Evolutionary conservation across 257 asterid species (phyloP).

Genomic region (Hygrophila difformis): DNA sequence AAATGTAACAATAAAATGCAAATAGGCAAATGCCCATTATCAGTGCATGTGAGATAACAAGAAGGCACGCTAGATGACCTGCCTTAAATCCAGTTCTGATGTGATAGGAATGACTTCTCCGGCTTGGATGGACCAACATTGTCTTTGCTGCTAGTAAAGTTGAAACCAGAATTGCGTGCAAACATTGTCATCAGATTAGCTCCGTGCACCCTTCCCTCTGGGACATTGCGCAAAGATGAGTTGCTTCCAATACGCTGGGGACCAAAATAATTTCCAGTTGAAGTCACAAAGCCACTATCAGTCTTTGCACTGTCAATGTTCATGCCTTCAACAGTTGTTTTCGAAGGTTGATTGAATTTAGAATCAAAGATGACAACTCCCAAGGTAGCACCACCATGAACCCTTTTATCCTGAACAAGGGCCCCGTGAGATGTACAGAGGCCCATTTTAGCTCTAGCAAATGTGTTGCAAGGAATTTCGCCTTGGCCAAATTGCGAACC

Average conservation of each 20-base stretch:
- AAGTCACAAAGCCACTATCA: conserved; percentile 16
- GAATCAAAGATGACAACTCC: conserved; percentile 29
- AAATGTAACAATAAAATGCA: conserved; percentile 14
- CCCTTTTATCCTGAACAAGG: conserved; percentile 50
- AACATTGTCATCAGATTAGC: conserved; percentile 49
- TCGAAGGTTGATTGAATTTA: conserved; percentile 16
- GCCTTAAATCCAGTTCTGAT: conserved; percentile 29
- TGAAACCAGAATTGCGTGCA: conserved; percentile 17
- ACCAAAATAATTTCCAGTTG: conserved; percentile 20
- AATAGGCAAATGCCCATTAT: conserved; percentile 12
- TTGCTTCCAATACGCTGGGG: conserved; percentile 12
- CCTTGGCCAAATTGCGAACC: conserved; percentile 39
- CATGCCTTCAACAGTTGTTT: conserved; percentile 25
- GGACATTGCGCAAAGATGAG: conserved; percentile 14
- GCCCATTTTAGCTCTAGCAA: conserved; percentile 46
- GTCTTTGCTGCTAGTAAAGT: conserved; percentile 18
- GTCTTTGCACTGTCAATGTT: conserved; percentile 17
- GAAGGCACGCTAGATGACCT: not conserved
- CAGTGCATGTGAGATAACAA: conserved; percentile 13
- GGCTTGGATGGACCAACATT: conserved; percentile 21
- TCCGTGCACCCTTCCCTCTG: conserved; percentile 73
- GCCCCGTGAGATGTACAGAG: conserved; percentile 50
- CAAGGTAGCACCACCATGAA: conserved; percentile 49
- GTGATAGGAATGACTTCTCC: conserved; percentile 19
- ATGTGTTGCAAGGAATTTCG: conserved; percentile 39